These are phyloP conservation scores for Populus ilicifolia DNA, from an alignment of 345 rosid genomes.

Conservation along the genomic window DNA sequence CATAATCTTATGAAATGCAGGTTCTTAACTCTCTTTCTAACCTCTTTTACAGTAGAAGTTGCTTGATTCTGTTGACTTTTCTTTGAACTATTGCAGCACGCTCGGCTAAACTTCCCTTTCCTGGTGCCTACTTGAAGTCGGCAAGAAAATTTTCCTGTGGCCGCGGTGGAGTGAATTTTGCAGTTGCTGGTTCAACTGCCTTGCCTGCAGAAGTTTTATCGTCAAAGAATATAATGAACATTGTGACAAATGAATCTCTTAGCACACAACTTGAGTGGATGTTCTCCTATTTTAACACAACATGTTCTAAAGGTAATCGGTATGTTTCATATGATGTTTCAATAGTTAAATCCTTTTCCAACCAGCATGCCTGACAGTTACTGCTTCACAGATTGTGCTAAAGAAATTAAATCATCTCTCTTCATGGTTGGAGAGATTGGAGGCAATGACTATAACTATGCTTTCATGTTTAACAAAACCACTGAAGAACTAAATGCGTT, in stretches of 20 bases:
- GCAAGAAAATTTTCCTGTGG: not conserved
- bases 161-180: conserved; percentile 8
- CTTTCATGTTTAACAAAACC: not conserved
- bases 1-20: too few relatives aligned
- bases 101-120: conserved; percentile 6
- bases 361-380: too few relatives aligned
- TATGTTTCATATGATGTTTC: too few relatives aligned
- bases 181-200: conserved; percentile 6
- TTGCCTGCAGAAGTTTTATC: not conserved
- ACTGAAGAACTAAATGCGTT: not conserved
- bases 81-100: not conserved
- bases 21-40: too few relatives aligned
- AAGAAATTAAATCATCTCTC: conserved; percentile 2
- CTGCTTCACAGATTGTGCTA: not conserved
- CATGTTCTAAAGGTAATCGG: too few relatives aligned
- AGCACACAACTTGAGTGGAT: conserved; percentile 5
- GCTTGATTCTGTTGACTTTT: too few relatives aligned
- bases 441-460: not conserved
- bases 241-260: not conserved
- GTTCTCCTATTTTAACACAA: too few relatives aligned
- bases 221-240: not conserved
- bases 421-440: conserved; percentile 4
- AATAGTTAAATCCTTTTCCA: too few relatives aligned
- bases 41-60: too few relatives aligned
- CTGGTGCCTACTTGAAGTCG: not conserved